Evolutionary conservation across 768 basidiomycete genomes (phyloP).

Genomic region (Collybia nuda): DNA sequence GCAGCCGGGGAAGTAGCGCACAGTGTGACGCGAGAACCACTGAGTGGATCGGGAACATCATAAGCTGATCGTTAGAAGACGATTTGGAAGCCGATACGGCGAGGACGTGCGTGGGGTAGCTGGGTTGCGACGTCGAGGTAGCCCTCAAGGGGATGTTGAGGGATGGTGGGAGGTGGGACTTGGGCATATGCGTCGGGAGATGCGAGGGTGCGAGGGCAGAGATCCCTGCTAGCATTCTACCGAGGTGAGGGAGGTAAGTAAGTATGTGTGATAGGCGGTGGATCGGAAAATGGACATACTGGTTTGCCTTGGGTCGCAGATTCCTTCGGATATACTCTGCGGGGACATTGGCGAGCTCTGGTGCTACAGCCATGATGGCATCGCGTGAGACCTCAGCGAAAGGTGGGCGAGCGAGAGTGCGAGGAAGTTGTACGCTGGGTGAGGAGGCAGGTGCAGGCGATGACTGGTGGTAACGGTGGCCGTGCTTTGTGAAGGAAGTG

Average conservation of each 20-base stretch:
- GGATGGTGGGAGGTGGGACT: constrained; percentile 58
- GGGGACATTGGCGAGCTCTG: constrained; percentile 63
- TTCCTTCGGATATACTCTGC: constrained; percentile 68
- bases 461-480: constrained; percentile 31
- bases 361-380: constrained; percentile 63
- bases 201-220: constrained; percentile 51
- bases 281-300: constrained; percentile 32
- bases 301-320: constrained; percentile 44
- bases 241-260: constrained; percentile 4
- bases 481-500: constrained; percentile 36
- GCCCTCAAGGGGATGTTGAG: constrained; percentile 48
- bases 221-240: constrained; percentile 56
- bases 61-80: constrained; percentile 38
- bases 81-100: constrained; percentile 51
- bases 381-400: constrained; percentile 58
- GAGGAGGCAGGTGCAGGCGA: constrained; percentile 15
- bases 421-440: constrained; percentile 63
- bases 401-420: constrained; percentile 62
- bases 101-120: constrained; percentile 55
- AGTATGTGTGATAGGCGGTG: constrained; percentile 12
- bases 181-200: constrained; percentile 64
- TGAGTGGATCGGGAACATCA: constrained; percentile 62
- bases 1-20: constrained; percentile 52
- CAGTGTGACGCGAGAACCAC: constrained; percentile 63
- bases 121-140: constrained; percentile 24